Base-by-base conservation (phyloP, 2,329 filamentous ascomycete species). In the Sphaerulina vaccinii region DNA sequence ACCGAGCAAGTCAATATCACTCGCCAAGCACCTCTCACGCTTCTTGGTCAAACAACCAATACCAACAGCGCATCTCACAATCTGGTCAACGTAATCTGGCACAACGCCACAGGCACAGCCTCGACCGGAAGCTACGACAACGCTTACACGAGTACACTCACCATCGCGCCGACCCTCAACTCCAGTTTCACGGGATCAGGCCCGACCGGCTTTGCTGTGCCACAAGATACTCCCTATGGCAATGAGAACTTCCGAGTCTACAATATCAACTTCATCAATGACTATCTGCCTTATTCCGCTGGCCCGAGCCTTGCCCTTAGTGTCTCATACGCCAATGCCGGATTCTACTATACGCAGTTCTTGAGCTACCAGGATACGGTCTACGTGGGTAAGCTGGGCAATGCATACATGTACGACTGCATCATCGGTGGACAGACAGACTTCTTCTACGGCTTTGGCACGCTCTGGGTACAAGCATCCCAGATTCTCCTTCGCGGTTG, bases 361-460 rank as follows among this genome's bases (percentile, higher is more conserved):
- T 83, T 84, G 62, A 83, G 79, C 52, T 87, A 83, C 61, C 84
- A 87, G 68, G 84, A 87, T 56, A 87, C 84, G 6, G 81, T 86
- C 3, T 87, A 86, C 59, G 66, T 86, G 13, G 84, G 84, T 47
- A 86, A 87, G 63, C 71, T 85, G 1, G 84, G 79, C 23, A 86
- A 85, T 57, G 79, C 79, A 0, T 86, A 85, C 68, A 83, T 87
- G 67, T 77, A 82, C 64, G 73, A 78, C 29, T 77, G 71, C 47
- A 76, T 81, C 29, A 75, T 87, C 4, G 84, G 81, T 0, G 84
- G 84, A 0, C 75, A 86, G 62, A 86, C 82, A 0, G 85, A 87
- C 60, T 87, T 87, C 69, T 70, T 87, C 16, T 87, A 56, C 23
- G 50, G 54, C 39, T 86, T 86, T 62, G 84, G 83, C 21, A 86